Evolutionary conservation across 495 filamentous ascomycete genomes (phyloP), one percentile per base, ranked within the genome.

Genomic region (Sporormia fimetaria): DNA sequence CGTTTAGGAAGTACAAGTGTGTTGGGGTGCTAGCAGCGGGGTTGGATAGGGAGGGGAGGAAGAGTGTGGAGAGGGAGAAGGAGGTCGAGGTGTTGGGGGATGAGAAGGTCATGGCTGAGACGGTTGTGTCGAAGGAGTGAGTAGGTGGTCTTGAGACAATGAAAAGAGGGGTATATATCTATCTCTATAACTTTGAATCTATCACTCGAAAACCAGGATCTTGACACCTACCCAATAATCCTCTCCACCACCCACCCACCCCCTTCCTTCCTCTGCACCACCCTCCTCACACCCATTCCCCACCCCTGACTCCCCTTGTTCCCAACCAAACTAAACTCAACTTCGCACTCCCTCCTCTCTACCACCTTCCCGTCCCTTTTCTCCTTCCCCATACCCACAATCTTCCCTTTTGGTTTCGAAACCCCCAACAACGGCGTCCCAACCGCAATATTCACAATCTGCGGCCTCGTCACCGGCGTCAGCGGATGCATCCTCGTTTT

Each of bases 401-500:
- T 76, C 65, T 88, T 92, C 25, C 74, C 75, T 52, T 95, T 75
- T 2, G 90, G 92, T 67, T 96, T 98, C 0, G 83, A 81, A 46
- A 87, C 87, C 26, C 71, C 70, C 17, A 96, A 57, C 40, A 96
- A 65, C 42, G 88, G 85, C 10, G 90, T 95, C 7, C 83, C 83
- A 56, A 83, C 78, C 4, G 87, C 83, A 33, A 96, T 63, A 7
- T 73, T 73, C 9, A 83, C 73, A n/a, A 99, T 69, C 56, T 87
- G 81, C 7, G 69, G 66, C 5, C 73, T 80, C 15, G 75, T 81
- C 4, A 92, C 67, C 20, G 81, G 69, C 3, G 85, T 87, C 11
- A 99, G 67, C 0, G 88, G 74, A 55, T 83, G 84, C 85, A 96
- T 90, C 8, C 92, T 63, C 18, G 84, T 85, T 67, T 80, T 88